phyloP scores from a whole-genome alignment of 2,329 filamentous ascomycete genomes.

The Fusarium abutilonis region DNA sequence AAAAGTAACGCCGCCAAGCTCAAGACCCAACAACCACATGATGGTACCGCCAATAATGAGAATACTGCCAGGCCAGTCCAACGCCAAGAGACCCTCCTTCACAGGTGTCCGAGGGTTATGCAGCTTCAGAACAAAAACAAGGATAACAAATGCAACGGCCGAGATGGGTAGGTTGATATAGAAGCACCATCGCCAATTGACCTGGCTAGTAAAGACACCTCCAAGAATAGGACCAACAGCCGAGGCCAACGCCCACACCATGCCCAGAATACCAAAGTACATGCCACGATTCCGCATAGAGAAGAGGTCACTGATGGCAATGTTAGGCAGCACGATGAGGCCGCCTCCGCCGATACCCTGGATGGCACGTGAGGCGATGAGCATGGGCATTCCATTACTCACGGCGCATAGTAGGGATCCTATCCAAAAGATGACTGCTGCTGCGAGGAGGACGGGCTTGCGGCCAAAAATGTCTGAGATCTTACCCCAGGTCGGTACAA shows the following conservation, averaged over 20 bases:
- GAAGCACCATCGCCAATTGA: constrained; percentile 76
- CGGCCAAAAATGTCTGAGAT: constrained; percentile 68
- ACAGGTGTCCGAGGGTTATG: constrained; percentile 74
- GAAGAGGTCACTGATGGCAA: constrained; percentile 66
- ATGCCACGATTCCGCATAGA: constrained; percentile 61
- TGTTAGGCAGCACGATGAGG: constrained; percentile 68
- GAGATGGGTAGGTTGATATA: constrained; percentile 69
- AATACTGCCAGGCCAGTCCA: constrained; percentile 66
- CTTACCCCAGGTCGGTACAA: constrained; percentile 76
- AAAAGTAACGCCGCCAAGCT: constrained; percentile 80
- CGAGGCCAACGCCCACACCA: constrained; percentile 71
- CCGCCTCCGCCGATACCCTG: constrained; percentile 68
- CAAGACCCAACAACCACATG: constrained; percentile 86
- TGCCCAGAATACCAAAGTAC: constrained; percentile 64
- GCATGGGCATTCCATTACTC: constrained; percentile 59
- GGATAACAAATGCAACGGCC: constrained; percentile 58
- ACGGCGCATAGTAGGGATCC: constrained; percentile 65
- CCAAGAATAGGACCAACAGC: constrained; percentile 74
- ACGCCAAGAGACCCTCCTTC: constrained; percentile 68
- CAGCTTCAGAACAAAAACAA: constrained; percentile 72
- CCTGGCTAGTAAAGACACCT: constrained; percentile 71
- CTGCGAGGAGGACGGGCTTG: constrained; percentile 62
- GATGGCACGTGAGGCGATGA: constrained; percentile 65
- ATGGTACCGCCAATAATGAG: constrained; percentile 79
- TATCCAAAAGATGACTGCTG: constrained; percentile 63